Base-by-base conservation (phyloP, 345 rosid genomes). In the Brassica carinata region DNA sequence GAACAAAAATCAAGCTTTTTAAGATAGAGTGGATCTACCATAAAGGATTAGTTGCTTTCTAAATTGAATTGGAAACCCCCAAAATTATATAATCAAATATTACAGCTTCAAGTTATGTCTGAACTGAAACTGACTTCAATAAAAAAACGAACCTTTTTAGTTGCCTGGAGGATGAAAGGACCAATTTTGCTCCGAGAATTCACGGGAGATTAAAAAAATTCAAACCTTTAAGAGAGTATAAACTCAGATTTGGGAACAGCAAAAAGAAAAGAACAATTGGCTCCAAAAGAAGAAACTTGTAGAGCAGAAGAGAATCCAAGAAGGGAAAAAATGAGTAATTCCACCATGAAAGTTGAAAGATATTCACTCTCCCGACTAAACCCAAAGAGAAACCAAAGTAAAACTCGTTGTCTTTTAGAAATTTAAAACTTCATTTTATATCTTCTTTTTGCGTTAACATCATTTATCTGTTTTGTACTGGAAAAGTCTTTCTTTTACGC, bases 121-220 rank as follows among this genome's bases (percentile, higher is more conserved):
- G 26, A 23, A 23, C 26, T 23, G 26, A 23, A 23, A 23, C 26
- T 23, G 26, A 23, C 26, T 23, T 23, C 26, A 23, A 19, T 23
- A 23, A 23, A 66, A 79, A 73, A 51, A 67, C 30, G 15, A 79
- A 73, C 83, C 74, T 73, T 73, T 67, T 13, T 19, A 59, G 40
- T 10, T 73, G 6, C 78, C 51, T 11, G 29, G 61, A 78, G 7
- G 33, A 72, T 51, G 7, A 8, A 45, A 76, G 18, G 10, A n/a
- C 17, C 23, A 40, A 29, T 13, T 26, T 55, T 55, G 58, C 27
- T 33, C 73, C 26, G 45, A 68, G 17, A 57, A 38, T 33, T 33
- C 36, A 33, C 36, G 43, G 5, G 33, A 30, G 33, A 36, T 36
- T 36, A 36, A 36, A 30, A 30, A 30, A 30, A 5, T 0, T 30